Evolutionary conservation across 352 stramenopile species (phyloP).

Genomic region (Peronospora farinosa): DNA sequence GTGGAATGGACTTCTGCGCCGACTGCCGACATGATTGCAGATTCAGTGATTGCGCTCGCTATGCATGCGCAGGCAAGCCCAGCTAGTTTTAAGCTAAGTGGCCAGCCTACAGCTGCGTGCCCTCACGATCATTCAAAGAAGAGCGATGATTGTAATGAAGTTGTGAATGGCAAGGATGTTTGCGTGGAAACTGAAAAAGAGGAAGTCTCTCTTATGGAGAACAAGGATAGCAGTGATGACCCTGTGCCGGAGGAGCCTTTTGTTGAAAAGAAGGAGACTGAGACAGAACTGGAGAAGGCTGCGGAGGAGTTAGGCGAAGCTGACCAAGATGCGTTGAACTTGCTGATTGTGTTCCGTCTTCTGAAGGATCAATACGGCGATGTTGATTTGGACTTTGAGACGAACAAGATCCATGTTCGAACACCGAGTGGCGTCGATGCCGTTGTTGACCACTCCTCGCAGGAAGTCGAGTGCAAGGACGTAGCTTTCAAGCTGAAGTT

Average conservation of each 20-base stretch:
- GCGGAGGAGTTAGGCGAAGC: constrained; percentile 53
- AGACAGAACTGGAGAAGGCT: constrained; percentile 42
- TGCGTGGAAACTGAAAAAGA: constrained; percentile 18
- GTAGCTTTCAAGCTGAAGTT: constrained; percentile 68
- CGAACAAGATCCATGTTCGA: constrained; percentile 83
- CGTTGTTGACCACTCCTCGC: constrained; percentile 53
- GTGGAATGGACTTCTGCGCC: constrained; percentile 88
- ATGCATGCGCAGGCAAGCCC: constrained; percentile 89
- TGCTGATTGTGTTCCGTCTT: constrained; percentile 77
- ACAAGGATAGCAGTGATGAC: constrained; percentile 12
- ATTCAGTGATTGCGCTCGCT: constrained; percentile 93
- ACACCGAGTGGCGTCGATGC: constrained; percentile 68
- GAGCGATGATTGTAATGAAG: constrained; percentile 8
- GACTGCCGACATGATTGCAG: constrained; percentile 93
- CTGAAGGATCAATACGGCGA: constrained; percentile 85
- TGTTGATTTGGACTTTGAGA: constrained; percentile 82
- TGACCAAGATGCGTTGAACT: constrained; percentile 78
- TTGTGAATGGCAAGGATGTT: constrained; percentile 4
- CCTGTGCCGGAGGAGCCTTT: constrained; percentile 13
- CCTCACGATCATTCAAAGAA: constrained; percentile 76
- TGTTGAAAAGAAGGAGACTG: constrained; percentile 17
- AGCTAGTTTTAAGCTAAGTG: constrained; percentile 75
- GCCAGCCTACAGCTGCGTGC: constrained; percentile 64
- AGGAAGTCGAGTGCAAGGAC: constrained; percentile 66
- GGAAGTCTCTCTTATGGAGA: constrained; percentile 11